These are phyloP conservation scores for Pseudomonodictys pantanalensis DNA, from an alignment of 495 filamentous ascomycete genomes.

Conservation along the genomic window DNA sequence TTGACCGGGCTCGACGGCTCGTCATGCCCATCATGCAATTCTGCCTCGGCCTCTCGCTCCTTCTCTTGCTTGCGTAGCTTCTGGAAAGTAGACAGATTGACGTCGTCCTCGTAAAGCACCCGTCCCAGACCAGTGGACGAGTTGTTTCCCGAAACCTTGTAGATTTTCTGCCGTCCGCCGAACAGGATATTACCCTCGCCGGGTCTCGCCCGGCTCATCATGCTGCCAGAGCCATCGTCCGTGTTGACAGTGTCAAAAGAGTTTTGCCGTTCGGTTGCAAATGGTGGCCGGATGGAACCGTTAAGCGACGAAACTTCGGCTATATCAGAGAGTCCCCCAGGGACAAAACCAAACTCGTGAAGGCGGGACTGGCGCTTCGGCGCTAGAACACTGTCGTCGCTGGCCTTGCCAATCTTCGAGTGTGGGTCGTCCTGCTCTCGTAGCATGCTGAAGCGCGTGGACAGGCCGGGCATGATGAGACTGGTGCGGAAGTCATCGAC, in stretches of 20 bases:
- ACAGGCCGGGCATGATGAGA: conserved; percentile 90
- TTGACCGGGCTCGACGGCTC: conserved; percentile 47
- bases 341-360: conserved; percentile 49
- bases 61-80: conserved; percentile 61
- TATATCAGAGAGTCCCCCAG: conserved; percentile 71
- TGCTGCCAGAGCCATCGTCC: conserved; percentile 74
- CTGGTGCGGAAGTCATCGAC: conserved; percentile 95
- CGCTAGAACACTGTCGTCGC: conserved; percentile 86
- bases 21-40: conserved; percentile 25
- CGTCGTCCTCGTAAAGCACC: conserved; percentile 80
- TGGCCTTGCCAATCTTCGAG: conserved; percentile 85
- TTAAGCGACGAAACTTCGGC: conserved; percentile 81
- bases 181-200: conserved; percentile 92
- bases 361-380: conserved; percentile 75
- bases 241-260: conserved; percentile 62
- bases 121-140: conserved; percentile 49
- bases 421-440: conserved; percentile 87
- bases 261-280: conserved; percentile 49
- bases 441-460: conserved; percentile 94
- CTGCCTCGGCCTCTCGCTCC: conserved; percentile 44
- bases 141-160: conserved; percentile 66
- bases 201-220: conserved; percentile 81
- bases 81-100: conserved; percentile 77
- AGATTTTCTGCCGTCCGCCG: conserved; percentile 93
- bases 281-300: conserved; percentile 59